Conservation (phyloP, 768 basidiomycete genomes). For the Austroboletus festivus region DNA sequence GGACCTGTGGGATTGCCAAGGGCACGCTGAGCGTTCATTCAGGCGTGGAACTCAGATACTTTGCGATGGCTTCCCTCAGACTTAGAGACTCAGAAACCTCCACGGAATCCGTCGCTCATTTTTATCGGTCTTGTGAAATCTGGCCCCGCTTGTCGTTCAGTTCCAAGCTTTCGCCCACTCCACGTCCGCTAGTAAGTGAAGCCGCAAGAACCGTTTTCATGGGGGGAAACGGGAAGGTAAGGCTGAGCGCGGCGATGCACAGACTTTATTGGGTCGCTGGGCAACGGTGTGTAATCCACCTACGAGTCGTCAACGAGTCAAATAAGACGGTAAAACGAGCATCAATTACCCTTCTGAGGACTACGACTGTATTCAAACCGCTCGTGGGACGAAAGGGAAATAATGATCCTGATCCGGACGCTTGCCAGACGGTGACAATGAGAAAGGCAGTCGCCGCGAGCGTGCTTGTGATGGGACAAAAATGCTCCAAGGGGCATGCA, state of each 20-base stretch:
- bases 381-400: conserved; percentile 30
- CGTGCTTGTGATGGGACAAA: conserved; percentile 62
- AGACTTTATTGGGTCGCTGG: conserved; percentile 81
- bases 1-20: conserved; percentile 52
- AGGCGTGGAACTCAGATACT: conserved; percentile 71
- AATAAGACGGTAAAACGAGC: conserved; percentile 65
- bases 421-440: conserved; percentile 59
- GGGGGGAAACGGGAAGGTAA: conserved; percentile 63
- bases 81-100: conserved; percentile 62
- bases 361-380: conserved; percentile 64
- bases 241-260: conserved; percentile 63
- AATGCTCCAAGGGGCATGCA: conserved; percentile 61
- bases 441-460: conserved; percentile 65
- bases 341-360: conserved; percentile 60
- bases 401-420: conserved; percentile 45
- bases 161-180: conserved; percentile 55
- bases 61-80: conserved; percentile 76
- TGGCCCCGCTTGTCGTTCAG: conserved; percentile 73
- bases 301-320: conserved; percentile 65
- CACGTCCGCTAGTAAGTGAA: conserved; percentile 56
- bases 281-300: conserved; percentile 65
- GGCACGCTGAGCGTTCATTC: conserved; percentile 52
- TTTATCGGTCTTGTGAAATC: conserved; percentile 78
- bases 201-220: conserved; percentile 54
- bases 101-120: conserved; percentile 78